A percentile compares a stretch with the other conserved stretches of the same genome.
phyloP scores from a whole-genome alignment of 1,139 yeast genomes.

The Kurtzmaniella quercitrusa region DNA sequence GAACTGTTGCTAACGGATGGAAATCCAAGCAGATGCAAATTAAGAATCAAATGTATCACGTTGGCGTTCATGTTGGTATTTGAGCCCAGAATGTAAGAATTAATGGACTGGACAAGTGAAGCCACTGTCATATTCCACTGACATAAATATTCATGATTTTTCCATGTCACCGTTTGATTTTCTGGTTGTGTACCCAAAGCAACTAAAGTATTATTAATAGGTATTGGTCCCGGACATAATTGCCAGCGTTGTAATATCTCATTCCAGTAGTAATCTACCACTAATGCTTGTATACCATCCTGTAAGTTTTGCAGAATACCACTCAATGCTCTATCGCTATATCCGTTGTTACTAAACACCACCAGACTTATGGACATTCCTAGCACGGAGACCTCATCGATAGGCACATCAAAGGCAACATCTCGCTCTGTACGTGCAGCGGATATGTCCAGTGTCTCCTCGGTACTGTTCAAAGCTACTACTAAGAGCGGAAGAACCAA shows the following conservation, averaged over 20 bases:
- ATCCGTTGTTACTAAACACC: slow-evolving; percentile 51
- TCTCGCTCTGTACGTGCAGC: slow-evolving; percentile 71
- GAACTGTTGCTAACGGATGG: neutral
- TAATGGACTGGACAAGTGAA: slow-evolving; percentile 31
- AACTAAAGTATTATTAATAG: slow-evolving; percentile 23
- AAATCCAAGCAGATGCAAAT: slow-evolving; percentile 27
- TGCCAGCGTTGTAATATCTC: slow-evolving; percentile 53
- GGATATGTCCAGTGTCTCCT: slow-evolving; percentile 5
- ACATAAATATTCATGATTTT: slow-evolving; percentile 28
- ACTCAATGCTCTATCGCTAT: slow-evolving; percentile 38
- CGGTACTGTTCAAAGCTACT: neutral
- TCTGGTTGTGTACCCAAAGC: slow-evolving; percentile 1
- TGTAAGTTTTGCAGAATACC: slow-evolving; percentile 36
- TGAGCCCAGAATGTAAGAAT: slow-evolving; percentile 39
- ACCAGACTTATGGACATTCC: slow-evolving; percentile 57
- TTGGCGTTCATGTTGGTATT: slow-evolving; percentile 56
- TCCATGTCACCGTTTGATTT: slow-evolving; percentile 23
- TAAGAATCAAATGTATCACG: slow-evolving; percentile 50
- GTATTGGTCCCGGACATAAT: slow-evolving; percentile 58
- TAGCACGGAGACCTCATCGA: slow-evolving; percentile 51
- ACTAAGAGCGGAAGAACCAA: neutral
- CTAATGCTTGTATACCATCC: slow-evolving; percentile 50
- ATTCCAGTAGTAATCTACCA: slow-evolving; percentile 68
- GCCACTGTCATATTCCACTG: slow-evolving; percentile 42
- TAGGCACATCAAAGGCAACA: slow-evolving; percentile 47